A percentile compares a stretch with the other conserved stretches of the same genome.
These are phyloP conservation scores for Nannochloropsis gaditana DNA, from an alignment of 108 stramenopile species.

Conservation along the genomic window DNA sequence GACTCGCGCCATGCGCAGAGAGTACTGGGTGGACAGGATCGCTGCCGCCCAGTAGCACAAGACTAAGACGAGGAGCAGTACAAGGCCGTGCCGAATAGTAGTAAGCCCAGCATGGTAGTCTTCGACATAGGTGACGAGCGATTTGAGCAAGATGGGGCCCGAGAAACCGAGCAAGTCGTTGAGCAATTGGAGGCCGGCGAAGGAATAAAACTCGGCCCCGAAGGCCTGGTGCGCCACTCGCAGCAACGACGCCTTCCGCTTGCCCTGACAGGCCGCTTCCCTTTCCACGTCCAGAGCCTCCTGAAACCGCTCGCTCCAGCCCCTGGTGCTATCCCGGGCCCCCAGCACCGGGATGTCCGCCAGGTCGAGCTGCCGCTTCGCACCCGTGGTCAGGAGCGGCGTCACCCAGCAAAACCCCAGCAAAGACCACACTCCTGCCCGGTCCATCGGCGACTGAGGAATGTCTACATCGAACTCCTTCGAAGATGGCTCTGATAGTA, in stretches of 20 bases:
- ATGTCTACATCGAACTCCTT: not conserved
- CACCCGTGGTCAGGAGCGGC: constrained; percentile 41
- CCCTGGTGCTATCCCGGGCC: constrained; percentile 27
- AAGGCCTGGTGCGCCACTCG: constrained; percentile 29
- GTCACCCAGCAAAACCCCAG: constrained; percentile 42
- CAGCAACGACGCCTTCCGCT: constrained; percentile 23
- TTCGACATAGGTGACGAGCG: constrained; percentile 36
- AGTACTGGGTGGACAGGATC: constrained; percentile 45
- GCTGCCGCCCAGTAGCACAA: constrained; percentile 24
- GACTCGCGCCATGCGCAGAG: constrained; percentile 31
- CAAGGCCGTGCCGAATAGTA: constrained; percentile 26
- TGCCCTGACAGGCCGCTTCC: constrained; percentile 22
- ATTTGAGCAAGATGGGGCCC: constrained; percentile 46
- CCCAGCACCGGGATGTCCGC: constrained; percentile 38
- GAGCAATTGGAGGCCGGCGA: constrained; percentile 40
- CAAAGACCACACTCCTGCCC: constrained; percentile 18
- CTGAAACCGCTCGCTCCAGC: constrained; percentile 32
- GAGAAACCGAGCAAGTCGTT: constrained; percentile 37
- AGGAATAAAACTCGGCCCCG: constrained; percentile 22
- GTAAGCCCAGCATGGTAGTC: not conserved
- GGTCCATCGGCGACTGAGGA: constrained; percentile 4
- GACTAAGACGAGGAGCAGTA: constrained; percentile 18
- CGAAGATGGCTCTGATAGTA: not conserved
- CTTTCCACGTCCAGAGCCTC: not conserved
- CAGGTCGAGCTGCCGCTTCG: constrained; percentile 32